Evolutionary conservation across 306 rosid genomes (phyloP).

Genomic region (Gillenia trifoliata): DNA sequence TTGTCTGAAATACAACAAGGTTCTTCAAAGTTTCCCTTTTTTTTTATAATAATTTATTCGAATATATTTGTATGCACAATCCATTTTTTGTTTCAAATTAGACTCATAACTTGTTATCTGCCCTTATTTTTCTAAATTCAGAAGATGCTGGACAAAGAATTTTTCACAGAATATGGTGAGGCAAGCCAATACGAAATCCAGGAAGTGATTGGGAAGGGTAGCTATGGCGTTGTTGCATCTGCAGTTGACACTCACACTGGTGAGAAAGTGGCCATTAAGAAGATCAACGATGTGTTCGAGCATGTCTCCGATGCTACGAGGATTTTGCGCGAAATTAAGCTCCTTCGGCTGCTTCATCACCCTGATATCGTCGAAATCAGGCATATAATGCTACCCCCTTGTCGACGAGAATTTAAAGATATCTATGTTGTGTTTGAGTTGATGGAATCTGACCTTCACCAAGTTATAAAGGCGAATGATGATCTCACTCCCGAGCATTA

Average conservation of each 20-base stretch:
- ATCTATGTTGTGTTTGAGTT: constrained; percentile 62
- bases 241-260: constrained; percentile 64
- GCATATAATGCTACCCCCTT: constrained; percentile 68
- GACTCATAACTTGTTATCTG: not conserved
- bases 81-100: not conserved
- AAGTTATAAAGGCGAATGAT: constrained; percentile 55
- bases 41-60: not conserved
- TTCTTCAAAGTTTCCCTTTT: not conserved
- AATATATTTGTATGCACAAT: not conserved
- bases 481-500: constrained; percentile 58
- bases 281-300: constrained; percentile 57
- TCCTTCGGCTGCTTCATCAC: constrained; percentile 60
- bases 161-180: constrained; percentile 72
- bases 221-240: constrained; percentile 74
- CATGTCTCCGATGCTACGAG: constrained; percentile 63
- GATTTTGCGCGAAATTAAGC: constrained; percentile 61
- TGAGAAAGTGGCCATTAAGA: constrained; percentile 65
- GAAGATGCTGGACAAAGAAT: constrained; percentile 62
- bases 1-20: constrained; percentile 15
- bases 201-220: constrained; percentile 63
- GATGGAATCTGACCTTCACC: constrained; percentile 69
- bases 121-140: constrained; percentile 17
- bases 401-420: constrained; percentile 58
- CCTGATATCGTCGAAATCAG: constrained; percentile 66
- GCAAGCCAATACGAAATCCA: constrained; percentile 61